Conservation (phyloP, 306 rosid species). For the Dalbergia oliveri region DNA sequence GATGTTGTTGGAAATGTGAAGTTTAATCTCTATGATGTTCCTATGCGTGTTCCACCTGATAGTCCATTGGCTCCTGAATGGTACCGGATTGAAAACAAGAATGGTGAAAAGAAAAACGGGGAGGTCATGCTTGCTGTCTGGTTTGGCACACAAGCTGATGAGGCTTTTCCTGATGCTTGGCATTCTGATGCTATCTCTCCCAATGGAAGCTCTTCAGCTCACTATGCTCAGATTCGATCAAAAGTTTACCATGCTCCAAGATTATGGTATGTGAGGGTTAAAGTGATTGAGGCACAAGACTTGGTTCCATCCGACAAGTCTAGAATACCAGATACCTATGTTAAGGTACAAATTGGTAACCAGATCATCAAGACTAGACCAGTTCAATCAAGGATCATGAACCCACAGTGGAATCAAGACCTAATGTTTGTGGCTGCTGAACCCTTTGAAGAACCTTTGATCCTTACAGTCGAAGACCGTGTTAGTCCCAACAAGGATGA, state of each 20-base stretch:
- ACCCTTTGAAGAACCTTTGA: conserved; percentile 84
- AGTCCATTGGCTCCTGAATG: conserved; percentile 98
- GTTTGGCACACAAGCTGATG: conserved; percentile 97
- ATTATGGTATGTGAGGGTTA: conserved; percentile 83
- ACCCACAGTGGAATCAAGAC: conserved; percentile 80
- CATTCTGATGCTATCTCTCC: conserved; percentile 89
- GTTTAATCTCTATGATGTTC: conserved; percentile 80
- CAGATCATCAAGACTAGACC: conserved; percentile 67
- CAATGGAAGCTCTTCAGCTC: conserved; percentile 51
- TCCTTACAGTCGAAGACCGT: conserved; percentile 77
- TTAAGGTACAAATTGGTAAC: conserved; percentile 78
- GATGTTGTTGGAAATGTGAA: conserved; percentile 73
- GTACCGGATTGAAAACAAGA: conserved; percentile 77
- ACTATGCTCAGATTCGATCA: conserved; percentile 63
- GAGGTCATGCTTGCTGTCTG: conserved; percentile 98
- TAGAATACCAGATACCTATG: conserved; percentile 68
- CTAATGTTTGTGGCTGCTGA: conserved; percentile 83
- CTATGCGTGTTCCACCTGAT: conserved; percentile 78
- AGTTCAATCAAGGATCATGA: conserved; percentile 58
- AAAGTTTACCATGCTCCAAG: conserved; percentile 91
- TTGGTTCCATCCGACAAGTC: conserved; percentile 73
- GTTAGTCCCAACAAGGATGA: conserved; percentile 80
- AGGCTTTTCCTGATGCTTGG: conserved; percentile 97
- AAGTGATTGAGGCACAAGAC: conserved; percentile 88
- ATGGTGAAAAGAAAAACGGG: conserved; percentile 67